Evolutionary conservation across 495 filamentous ascomycete genomes (phyloP).

Genomic region (Penicillium malachiteum): DNA sequence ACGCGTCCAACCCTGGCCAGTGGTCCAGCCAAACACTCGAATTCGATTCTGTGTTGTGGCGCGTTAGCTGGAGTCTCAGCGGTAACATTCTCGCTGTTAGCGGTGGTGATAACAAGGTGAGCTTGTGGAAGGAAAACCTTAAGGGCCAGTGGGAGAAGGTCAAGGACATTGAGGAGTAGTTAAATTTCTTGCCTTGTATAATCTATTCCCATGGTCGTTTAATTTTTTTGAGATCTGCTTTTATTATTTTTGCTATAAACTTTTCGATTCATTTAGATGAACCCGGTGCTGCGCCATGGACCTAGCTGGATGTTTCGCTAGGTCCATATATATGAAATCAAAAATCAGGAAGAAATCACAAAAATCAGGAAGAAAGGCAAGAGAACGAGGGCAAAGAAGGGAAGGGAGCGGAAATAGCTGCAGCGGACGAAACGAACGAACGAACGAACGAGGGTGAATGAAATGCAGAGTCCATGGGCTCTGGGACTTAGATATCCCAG

Average conservation of each 20-base stretch:
- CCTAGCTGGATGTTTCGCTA: neutral
- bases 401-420: neutral
- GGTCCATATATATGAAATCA: neutral
- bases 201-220: constrained; percentile 21
- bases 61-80: constrained; percentile 96
- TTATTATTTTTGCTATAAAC: constrained; percentile 8
- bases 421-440: no score
- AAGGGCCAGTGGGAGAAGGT: constrained; percentile 87
- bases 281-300: constrained; percentile 1
- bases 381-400: neutral
- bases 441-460: neutral
- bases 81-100: constrained; percentile 95
- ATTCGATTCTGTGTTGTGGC: constrained; percentile 89
- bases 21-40: constrained; percentile 82
- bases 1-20: constrained; percentile 56
- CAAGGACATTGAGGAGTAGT: constrained; percentile 90
- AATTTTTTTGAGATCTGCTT: constrained; percentile 10
- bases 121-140: constrained; percentile 59
- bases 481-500: constrained; percentile 37
- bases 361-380: neutral
- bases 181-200: constrained; percentile 12
- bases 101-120: constrained; percentile 95
- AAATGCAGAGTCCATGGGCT: neutral
- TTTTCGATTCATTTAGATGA: constrained; percentile 1
- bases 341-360: neutral